Conservation (phyloP, 202 grass and related monocot species). For the Hordeum pubiflorum region DNA sequence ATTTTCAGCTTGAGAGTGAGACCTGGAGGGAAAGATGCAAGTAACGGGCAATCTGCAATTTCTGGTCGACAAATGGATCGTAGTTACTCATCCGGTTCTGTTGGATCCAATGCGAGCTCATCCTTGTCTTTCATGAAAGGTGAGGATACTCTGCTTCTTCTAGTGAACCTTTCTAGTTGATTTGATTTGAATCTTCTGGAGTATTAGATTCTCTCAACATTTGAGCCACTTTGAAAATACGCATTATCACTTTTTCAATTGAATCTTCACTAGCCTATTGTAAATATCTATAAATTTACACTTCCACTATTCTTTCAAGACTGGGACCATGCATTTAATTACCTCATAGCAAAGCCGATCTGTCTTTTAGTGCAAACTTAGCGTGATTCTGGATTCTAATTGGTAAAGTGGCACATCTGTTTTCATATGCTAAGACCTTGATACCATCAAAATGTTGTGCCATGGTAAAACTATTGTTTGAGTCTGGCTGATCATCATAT, state of each 20-base stretch:
- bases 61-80: slow-evolving; percentile 5
- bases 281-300: not conserved
- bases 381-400: not conserved
- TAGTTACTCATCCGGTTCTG: slow-evolving; percentile 29
- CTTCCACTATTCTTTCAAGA: not conserved
- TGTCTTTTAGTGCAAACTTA: not conserved
- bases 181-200: not conserved
- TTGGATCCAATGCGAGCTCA: slow-evolving; percentile 53
- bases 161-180: not conserved
- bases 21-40: slow-evolving; percentile 21
- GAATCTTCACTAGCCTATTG: not conserved
- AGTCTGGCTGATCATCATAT: not conserved
- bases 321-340: not conserved
- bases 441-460: not conserved
- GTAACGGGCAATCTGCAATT: slow-evolving; percentile 16
- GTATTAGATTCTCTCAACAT: not conserved
- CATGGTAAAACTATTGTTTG: not conserved
- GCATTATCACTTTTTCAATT: not conserved
- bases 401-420: not conserved
- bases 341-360: not conserved
- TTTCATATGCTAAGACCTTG: not conserved
- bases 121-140: slow-evolving; percentile 76
- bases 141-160: slow-evolving; percentile 20
- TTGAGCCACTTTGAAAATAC: not conserved
- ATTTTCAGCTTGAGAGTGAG: slow-evolving; percentile 48